A percentile compares a stretch with the other conserved stretches of the same genome.
Conservation (phyloP, 2,329 filamentous ascomycete species). For the Fusarium irregulare region DNA sequence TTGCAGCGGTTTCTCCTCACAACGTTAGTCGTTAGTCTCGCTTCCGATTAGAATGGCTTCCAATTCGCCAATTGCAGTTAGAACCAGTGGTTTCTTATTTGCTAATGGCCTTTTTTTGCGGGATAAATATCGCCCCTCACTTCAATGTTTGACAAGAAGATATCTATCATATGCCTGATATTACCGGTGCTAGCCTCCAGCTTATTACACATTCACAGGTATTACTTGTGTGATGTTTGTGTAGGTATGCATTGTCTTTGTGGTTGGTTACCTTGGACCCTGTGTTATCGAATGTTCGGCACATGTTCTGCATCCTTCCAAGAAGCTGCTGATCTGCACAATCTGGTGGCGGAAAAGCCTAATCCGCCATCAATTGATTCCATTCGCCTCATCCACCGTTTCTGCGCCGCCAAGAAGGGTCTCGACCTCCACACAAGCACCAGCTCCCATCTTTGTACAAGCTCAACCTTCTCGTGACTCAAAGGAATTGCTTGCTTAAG, state of each 20-base stretch:
- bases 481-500: background rate
- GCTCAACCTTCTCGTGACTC: constrained; percentile 13
- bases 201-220: background rate
- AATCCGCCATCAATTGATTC: background rate
- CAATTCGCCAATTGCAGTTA: constrained; percentile 28
- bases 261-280: background rate
- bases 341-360: constrained; percentile 27
- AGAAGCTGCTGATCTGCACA: constrained; percentile 21
- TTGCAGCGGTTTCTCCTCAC: constrained; percentile 3
- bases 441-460: constrained; percentile 30
- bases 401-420: constrained; percentile 28
- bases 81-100: constrained; percentile 5
- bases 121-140: constrained; percentile 39
- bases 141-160: background rate
- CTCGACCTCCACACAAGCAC: constrained; percentile 28
- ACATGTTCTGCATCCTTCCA: constrained; percentile 29
- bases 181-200: constrained; percentile 13
- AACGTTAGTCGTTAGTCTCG: constrained; percentile 1
- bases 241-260: background rate
- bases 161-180: constrained; percentile 10
- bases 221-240: background rate
- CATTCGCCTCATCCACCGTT: constrained; percentile 31
- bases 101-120: constrained; percentile 29
- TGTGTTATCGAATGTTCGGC: constrained; percentile 42
- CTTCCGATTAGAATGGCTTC: background rate